A percentile compares a stretch with the other conserved stretches of the same genome.
Conservation (phyloP, 306 rosid genomes). For the Pterocarpus macrocarpus region DNA sequence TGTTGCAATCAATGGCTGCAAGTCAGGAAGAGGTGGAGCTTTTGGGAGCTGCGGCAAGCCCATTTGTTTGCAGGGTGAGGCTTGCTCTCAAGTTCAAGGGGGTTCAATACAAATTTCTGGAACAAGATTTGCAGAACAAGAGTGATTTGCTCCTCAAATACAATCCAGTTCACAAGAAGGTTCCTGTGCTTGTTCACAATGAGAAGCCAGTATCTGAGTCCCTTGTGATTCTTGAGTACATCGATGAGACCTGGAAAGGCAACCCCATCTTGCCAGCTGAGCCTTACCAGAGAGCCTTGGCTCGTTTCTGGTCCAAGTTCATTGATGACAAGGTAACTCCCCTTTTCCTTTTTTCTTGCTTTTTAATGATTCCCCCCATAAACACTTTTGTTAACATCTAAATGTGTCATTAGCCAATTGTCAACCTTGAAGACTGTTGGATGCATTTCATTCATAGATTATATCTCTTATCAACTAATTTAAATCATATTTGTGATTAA, state of each 20-base stretch:
- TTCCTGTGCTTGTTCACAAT: constrained; percentile 61
- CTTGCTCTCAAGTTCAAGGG: constrained; percentile 68
- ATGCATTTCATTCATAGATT: too few relatives aligned
- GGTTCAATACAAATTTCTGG: constrained; percentile 49
- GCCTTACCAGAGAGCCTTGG: constrained; percentile 55
- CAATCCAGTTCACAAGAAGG: constrained; percentile 67
- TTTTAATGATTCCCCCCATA: too few relatives aligned
- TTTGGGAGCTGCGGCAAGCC: constrained; percentile 57
- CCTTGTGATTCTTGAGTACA: constrained; percentile 60
- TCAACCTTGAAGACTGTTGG: too few relatives aligned
- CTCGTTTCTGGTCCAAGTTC: constrained; percentile 72
- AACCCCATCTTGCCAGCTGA: constrained; percentile 55
- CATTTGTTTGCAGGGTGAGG: constrained; percentile 51
- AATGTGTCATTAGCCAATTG: too few relatives aligned
- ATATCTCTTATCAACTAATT: too few relatives aligned
- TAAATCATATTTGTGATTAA: background rate
- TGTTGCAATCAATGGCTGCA: constrained; percentile 26
- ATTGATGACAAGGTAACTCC: constrained; percentile 61
- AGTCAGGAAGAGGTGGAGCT: constrained; percentile 47
- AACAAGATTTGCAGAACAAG: constrained; percentile 55
- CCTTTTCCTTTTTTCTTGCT: background rate
- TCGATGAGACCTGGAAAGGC: constrained; percentile 62
- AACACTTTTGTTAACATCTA: too few relatives aligned
- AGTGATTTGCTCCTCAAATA: constrained; percentile 55
- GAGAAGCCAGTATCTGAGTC: constrained; percentile 66